A percentile compares a stretch with the other conserved stretches of the same genome.
Conservation (phyloP, 176 grass and related monocot species). For the Cenchrus americanus region DNA sequence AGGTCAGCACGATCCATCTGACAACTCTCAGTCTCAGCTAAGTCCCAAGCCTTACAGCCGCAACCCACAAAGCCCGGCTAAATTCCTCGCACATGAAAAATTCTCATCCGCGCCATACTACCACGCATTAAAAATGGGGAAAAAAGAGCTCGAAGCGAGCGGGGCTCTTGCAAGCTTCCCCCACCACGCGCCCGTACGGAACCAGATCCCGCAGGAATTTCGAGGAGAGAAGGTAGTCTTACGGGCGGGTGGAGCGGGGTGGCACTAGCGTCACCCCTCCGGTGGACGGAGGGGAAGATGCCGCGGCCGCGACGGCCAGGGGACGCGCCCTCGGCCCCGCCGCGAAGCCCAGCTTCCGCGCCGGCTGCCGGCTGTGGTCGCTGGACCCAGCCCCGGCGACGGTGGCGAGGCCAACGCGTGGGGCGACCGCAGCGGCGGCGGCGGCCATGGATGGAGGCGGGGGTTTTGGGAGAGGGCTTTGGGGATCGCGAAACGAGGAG, state of each 20-base stretch:
- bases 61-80: neutral
- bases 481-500: neutral
- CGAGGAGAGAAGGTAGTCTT: neutral
- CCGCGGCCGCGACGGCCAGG: neutral
- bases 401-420: neutral
- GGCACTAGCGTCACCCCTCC: slow-evolving; percentile 31
- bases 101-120: neutral
- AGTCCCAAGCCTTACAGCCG: neutral
- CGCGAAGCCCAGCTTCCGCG: neutral
- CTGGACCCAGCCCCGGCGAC: neutral
- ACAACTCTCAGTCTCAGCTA: neutral
- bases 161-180: neutral
- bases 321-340: slow-evolving; percentile 6
- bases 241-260: slow-evolving; percentile 22
- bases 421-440: neutral
- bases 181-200: neutral
- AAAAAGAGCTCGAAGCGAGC: neutral
- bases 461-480: neutral
- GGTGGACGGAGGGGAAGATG: slow-evolving; percentile 15
- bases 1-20: neutral
- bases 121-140: neutral
- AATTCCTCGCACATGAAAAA: neutral
- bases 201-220: neutral
- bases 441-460: neutral
- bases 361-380: neutral